These are phyloP conservation scores for Boletus edulis DNA, from an alignment of 768 basidiomycete species.

Conservation along the genomic window DNA sequence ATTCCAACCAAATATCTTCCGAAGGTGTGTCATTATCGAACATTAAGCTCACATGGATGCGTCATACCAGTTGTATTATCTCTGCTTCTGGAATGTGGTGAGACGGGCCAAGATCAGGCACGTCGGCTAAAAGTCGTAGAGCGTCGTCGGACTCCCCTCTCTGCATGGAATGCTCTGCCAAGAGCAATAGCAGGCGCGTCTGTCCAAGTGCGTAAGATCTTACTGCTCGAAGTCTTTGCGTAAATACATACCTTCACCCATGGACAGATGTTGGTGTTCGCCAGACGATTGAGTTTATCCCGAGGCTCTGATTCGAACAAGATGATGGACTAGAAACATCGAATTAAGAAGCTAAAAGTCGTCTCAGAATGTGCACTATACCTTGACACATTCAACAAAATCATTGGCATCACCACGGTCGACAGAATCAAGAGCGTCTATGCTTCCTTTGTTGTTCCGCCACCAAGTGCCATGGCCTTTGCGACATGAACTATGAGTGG, in stretches of 20 bases:
- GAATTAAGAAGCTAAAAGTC: background rate
- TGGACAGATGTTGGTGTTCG: background rate
- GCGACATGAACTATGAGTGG: slow-evolving; percentile 2
- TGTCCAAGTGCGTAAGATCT: background rate
- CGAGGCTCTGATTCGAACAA: background rate
- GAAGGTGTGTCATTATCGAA: background rate
- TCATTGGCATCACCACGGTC: background rate
- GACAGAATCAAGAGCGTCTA: background rate
- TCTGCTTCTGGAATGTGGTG: background rate
- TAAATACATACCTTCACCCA: background rate
- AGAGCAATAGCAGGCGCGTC: background rate
- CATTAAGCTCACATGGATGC: background rate
- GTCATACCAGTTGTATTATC: slow-evolving; percentile 3
- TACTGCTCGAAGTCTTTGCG: background rate
- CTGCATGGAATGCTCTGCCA: background rate
- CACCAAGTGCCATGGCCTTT: background rate
- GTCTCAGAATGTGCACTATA: background rate
- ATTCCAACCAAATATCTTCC: slow-evolving; percentile 14
- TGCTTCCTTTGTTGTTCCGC: background rate
- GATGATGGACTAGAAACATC: background rate
- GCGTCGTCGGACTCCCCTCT: background rate
- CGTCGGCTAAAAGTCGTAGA: background rate
- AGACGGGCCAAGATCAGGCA: background rate
- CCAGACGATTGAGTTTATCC: background rate
- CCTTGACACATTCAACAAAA: slow-evolving; percentile 10